Percentiles rank a stretch among this genome's conserved stretches.
phyloP scores from a whole-genome alignment of 257 asterid species.

The Buddleja alternifolia region DNA sequence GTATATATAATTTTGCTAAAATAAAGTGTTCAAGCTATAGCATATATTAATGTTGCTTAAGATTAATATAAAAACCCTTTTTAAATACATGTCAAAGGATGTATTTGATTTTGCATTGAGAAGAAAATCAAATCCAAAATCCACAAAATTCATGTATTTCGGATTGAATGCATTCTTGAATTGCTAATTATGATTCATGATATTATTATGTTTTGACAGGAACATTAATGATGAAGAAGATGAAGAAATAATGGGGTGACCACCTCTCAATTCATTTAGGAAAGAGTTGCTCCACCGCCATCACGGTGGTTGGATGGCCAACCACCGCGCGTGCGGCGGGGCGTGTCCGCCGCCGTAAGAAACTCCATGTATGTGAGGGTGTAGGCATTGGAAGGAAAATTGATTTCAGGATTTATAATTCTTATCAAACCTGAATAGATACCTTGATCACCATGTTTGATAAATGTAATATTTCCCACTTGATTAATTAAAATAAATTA shows the following conservation, averaged over 20 bases:
- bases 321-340: neutral
- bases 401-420: constrained; percentile 44
- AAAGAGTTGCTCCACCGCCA: constrained; percentile 34
- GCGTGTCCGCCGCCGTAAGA: constrained; percentile 16
- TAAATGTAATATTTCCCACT: constrained; percentile 34
- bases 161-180: too few relatives aligned
- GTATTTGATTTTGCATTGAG: too few relatives aligned
- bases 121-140: too few relatives aligned
- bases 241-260: constrained; percentile 44
- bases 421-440: constrained; percentile 40
- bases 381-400: constrained; percentile 69
- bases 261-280: constrained; percentile 46
- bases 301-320: constrained; percentile 31
- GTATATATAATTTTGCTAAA: too few relatives aligned
- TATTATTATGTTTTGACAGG: constrained; percentile 17
- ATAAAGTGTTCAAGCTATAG: too few relatives aligned
- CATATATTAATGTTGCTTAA: too few relatives aligned
- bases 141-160: too few relatives aligned
- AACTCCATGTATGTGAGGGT: constrained; percentile 56
- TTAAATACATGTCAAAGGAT: too few relatives aligned
- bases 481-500: too few relatives aligned
- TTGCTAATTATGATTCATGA: neutral
- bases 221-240: constrained; percentile 27
- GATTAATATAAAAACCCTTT: too few relatives aligned
- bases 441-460: constrained; percentile 59